Percentiles rank a stretch among this genome's conserved stretches.
These are phyloP conservation scores for Solanum megistacrolobum DNA, from an alignment of 257 asterid species.

Conservation along the genomic window DNA sequence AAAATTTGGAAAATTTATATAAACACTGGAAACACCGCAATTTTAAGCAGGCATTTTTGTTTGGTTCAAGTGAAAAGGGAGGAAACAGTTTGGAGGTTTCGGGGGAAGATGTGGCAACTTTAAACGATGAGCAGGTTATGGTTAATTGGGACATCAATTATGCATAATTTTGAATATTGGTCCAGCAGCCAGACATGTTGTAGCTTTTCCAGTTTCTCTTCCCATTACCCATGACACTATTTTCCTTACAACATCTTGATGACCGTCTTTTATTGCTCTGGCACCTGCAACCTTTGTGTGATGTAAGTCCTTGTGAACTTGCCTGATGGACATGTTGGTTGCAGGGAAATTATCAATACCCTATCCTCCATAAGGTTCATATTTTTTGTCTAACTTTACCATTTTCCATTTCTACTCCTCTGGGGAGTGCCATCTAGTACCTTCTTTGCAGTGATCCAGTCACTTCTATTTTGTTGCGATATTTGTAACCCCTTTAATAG, in stretches of 20 bases:
- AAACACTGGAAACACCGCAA: background rate
- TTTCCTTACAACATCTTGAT: background rate
- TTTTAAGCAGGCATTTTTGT: background rate
- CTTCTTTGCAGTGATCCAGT: background rate
- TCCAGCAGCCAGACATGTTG: background rate
- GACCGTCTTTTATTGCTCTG: background rate
- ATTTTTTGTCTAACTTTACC: background rate
- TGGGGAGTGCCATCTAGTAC: background rate
- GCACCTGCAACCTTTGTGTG: background rate
- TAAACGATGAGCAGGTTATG: background rate
- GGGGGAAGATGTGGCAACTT: background rate
- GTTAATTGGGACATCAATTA: background rate
- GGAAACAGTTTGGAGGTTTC: background rate
- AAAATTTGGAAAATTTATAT: background rate
- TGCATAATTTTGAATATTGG: background rate
- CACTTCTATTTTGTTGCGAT: background rate
- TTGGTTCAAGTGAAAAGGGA: background rate
- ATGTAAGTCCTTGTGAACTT: background rate
- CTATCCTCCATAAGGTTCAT: background rate
- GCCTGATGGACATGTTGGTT: background rate
- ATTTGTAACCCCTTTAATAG: background rate
- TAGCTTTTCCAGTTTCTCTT: background rate
- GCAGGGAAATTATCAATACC: background rate
- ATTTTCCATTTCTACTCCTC: background rate
- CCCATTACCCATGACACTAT: background rate